A percentile compares a stretch with the other conserved stretches of the same genome.
These are phyloP conservation scores for Paracamarosporium sp. DNA, from an alignment of 2,329 filamentous ascomycete species.

Conservation along the genomic window DNA sequence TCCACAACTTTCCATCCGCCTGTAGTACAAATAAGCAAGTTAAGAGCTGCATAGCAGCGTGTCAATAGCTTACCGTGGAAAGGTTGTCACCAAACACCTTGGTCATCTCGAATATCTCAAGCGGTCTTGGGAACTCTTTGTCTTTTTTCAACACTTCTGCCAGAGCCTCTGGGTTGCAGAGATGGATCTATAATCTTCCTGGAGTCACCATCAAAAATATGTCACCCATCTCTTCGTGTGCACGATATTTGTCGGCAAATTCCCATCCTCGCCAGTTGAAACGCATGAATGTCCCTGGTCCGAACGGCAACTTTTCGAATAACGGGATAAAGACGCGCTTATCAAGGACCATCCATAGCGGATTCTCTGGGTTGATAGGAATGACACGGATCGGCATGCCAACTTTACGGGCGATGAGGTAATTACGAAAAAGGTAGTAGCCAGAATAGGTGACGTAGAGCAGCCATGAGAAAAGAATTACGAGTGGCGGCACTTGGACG, in stretches of 20 bases:
- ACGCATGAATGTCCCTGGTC: slow-evolving; percentile 18
- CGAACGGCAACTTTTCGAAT: slow-evolving; percentile 20
- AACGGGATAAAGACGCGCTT: slow-evolving; percentile 10
- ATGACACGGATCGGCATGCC: slow-evolving; percentile 10
- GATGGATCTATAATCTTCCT: slow-evolving; percentile 26
- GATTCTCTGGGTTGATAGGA: slow-evolving; percentile 26
- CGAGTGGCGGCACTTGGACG: too few relatives aligned
- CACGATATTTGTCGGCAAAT: slow-evolving; percentile 21
- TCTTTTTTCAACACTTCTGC: slow-evolving; percentile 20
- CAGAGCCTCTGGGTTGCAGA: slow-evolving; percentile 18
- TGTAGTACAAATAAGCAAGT: too few relatives aligned
- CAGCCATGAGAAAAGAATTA: too few relatives aligned
- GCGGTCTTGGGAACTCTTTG: slow-evolving; percentile 29
- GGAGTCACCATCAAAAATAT: slow-evolving; percentile 17
- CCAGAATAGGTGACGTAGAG: too few relatives aligned
- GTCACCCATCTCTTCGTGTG: slow-evolving; percentile 24
- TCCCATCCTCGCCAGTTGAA: slow-evolving; percentile 28
- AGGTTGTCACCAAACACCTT: slow-evolving; percentile 44
- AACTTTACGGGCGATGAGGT: slow-evolving; percentile 13
- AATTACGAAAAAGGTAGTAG: slow-evolving; percentile 12
- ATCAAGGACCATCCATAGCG: slow-evolving; percentile 24
- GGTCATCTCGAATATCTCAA: slow-evolving; percentile 23
- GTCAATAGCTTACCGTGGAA: too few relatives aligned
- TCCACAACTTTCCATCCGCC: neutral
- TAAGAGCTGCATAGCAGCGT: too few relatives aligned